Percentiles rank a stretch among this genome's conserved stretches.
Conservation (phyloP, 129 eudicot species). For the Flaveria sonorensis region DNA sequence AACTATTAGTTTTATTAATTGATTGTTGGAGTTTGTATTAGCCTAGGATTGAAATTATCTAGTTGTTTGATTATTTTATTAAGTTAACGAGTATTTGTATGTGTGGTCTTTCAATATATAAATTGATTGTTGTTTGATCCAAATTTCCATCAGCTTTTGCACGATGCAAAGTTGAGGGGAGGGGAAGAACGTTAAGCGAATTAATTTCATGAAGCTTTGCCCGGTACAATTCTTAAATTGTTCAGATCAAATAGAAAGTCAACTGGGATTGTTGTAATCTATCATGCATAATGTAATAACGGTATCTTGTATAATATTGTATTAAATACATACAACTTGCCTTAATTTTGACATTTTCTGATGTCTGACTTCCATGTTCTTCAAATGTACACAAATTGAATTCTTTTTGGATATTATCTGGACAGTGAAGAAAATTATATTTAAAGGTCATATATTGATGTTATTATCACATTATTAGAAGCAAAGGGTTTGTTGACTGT, state of each 20-base stretch:
- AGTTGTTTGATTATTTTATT: too few species aligned
- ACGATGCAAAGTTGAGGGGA: neutral
- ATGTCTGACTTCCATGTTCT: constrained; percentile 31
- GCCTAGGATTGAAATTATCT: too few species aligned
- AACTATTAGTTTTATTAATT: too few species aligned
- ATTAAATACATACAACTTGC: constrained; percentile 27
- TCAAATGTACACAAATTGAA: constrained; percentile 29
- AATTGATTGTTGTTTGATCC: too few species aligned
- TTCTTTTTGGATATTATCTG: constrained; percentile 33
- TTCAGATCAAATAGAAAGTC: constrained; percentile 27
- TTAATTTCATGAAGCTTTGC: neutral
- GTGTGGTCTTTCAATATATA: too few species aligned
- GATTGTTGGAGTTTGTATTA: too few species aligned
- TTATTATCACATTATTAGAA: constrained; percentile 29
- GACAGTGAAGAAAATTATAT: neutral
- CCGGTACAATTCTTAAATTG: constrained; percentile 23
- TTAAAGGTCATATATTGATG: constrained; percentile 24
- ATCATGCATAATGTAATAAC: neutral
- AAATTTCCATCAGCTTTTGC: too few species aligned
- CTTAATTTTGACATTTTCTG: constrained; percentile 22
- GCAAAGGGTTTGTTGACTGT: constrained; percentile 25
- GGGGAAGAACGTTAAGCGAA: neutral
- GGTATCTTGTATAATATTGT: neutral
- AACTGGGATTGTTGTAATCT: constrained; percentile 8
- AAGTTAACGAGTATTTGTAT: too few species aligned